Percentiles rank a stretch among this genome's conserved stretches.
phyloP scores from a whole-genome alignment of 73 alveolate genomes.

The Tetrahymena elliotti region DNA sequence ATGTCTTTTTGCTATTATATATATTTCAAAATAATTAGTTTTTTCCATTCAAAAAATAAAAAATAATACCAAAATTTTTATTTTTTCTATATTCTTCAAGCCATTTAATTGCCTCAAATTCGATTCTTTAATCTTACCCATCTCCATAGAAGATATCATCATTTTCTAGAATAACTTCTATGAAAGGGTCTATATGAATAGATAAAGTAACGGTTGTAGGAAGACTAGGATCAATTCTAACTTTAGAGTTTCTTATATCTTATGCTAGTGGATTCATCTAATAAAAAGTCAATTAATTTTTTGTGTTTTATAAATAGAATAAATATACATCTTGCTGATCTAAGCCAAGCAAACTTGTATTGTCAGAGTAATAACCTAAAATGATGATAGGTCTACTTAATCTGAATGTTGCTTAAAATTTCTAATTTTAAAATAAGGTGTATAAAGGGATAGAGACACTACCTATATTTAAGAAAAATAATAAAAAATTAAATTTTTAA shows the following conservation, averaged over 20 bases:
- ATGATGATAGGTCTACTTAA: constrained; percentile 90
- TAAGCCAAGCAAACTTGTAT: constrained; percentile 32
- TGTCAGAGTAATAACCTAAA: constrained; percentile 44
- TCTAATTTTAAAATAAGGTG: constrained; percentile 38
- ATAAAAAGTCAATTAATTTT: too few relatives aligned
- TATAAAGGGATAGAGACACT: constrained; percentile 23
- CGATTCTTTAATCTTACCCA: background rate
- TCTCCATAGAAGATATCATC: constrained; percentile 43
- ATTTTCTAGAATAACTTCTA: constrained; percentile 78
- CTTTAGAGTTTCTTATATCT: constrained; percentile 34
- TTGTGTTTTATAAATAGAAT: background rate
- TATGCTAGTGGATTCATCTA: background rate
- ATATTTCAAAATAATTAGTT: constrained; percentile 68
- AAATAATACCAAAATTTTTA: background rate
- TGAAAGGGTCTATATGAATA: constrained; percentile 78
- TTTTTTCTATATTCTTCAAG: background rate
- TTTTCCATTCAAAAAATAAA: constrained; percentile 90
- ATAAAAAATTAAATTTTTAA: too few relatives aligned
- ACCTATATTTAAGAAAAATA: background rate
- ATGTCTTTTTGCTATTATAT: constrained; percentile 63
- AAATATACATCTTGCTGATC: background rate
- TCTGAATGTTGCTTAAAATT: constrained; percentile 86
- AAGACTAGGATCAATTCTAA: constrained; percentile 45
- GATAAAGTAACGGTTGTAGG: constrained; percentile 72
- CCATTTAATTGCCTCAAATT: background rate